These are phyloP conservation scores for Pseudevernia furfuracea DNA, from an alignment of 495 filamentous ascomycete genomes.

Conservation along the genomic window DNA sequence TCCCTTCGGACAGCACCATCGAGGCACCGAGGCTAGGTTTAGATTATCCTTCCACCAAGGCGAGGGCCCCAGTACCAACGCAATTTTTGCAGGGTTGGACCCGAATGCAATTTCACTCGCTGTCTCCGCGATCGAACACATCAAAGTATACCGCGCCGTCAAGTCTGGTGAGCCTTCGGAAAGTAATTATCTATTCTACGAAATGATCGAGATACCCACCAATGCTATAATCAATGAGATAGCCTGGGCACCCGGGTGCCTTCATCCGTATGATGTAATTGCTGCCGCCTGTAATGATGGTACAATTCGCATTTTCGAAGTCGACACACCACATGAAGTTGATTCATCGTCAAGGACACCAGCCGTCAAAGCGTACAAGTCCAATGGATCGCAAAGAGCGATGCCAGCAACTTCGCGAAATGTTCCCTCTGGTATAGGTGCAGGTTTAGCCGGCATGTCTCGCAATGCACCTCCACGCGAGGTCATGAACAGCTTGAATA, in stretches of 20 bases:
- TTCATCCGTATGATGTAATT: conserved; percentile 78
- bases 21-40: conserved; percentile 81
- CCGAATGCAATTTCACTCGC: conserved; percentile 66
- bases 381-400: neutral
- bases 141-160: conserved; percentile 69
- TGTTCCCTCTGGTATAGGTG: conserved; percentile 45
- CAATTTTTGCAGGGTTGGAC: conserved; percentile 66
- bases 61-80: conserved; percentile 65
- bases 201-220: conserved; percentile 59
- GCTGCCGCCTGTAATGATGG: conserved; percentile 92
- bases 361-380: neutral
- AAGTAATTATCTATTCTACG: conserved; percentile 59
- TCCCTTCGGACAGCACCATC: conserved; percentile 49
- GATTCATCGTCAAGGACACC: neutral
- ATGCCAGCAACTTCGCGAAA: conserved; percentile 8
- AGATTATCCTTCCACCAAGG: conserved; percentile 79
- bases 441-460: conserved; percentile 40
- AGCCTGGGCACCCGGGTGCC: conserved; percentile 84
- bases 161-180: conserved; percentile 32
- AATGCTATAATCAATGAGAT: conserved; percentile 78
- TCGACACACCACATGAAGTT: conserved; percentile 48
- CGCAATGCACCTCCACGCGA: conserved; percentile 32
- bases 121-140: conserved; percentile 73
- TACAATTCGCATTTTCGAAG: conserved; percentile 71
- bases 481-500: conserved; percentile 32